These are phyloP conservation scores for Cyberlindnera sargentensis DNA, from an alignment of 805 yeast species.

Conservation along the genomic window DNA sequence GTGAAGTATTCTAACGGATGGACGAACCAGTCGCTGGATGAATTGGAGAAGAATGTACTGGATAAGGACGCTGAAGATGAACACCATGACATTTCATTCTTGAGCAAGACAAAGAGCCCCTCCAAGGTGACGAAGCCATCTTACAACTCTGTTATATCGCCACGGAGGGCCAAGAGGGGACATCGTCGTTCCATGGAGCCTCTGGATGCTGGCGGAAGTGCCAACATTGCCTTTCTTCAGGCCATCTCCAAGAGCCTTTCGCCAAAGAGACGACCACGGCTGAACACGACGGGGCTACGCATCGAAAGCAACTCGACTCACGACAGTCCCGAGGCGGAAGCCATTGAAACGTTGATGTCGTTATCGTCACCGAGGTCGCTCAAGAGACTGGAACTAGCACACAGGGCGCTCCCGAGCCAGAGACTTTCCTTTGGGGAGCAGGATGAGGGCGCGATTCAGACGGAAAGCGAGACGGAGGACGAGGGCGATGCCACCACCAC, in stretches of 20 bases:
- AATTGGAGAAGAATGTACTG: conserved; percentile 18
- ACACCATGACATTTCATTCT: background rate
- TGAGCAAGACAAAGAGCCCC: conserved; percentile 2
- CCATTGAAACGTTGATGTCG: conserved; percentile 35
- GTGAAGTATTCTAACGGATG: conserved; percentile 30
- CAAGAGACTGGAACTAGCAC: conserved; percentile 3
- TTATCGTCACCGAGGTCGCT: conserved; percentile 21
- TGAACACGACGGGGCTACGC: background rate
- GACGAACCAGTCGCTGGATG: conserved; percentile 24
- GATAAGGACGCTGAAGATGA: conserved; percentile 3
- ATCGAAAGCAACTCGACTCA: conserved; percentile 1
- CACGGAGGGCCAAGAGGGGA: conserved; percentile 6
- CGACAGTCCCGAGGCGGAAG: conserved; percentile 31
- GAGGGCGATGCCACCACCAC: background rate
- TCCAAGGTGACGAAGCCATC: conserved; percentile 10
- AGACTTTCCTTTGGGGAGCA: conserved; percentile 20
- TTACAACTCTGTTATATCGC: conserved; percentile 1
- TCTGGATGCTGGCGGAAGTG: conserved; percentile 26
- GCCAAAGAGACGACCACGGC: conserved; percentile 19
- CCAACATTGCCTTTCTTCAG: conserved; percentile 32
- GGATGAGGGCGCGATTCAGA: conserved; percentile 10
- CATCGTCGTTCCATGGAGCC: conserved; percentile 15
- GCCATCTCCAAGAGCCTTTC: conserved; percentile 28
- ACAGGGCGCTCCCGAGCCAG: conserved; percentile 13
- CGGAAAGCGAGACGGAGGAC: conserved; percentile 14